A percentile compares a stretch with the other conserved stretches of the same genome.
phyloP scores from a whole-genome alignment of 306 rosid genomes.

The Oxytropis ochrocephala region DNA sequence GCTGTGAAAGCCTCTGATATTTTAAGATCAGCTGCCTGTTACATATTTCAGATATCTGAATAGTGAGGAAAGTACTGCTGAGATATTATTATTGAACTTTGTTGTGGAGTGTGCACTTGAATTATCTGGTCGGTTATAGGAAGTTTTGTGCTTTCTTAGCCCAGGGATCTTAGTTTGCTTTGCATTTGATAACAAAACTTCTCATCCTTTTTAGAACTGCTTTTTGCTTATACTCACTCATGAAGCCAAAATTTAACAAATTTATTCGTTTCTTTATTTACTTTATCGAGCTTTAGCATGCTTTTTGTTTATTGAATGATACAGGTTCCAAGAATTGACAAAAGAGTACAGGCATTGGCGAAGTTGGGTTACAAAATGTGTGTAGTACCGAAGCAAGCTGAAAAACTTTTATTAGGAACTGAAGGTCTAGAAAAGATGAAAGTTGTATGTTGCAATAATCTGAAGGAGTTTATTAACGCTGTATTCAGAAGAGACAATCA shows the following conservation, averaged over 20 bases:
- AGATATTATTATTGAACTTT: background rate
- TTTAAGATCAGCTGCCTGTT: background rate
- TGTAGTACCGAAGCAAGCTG: constrained; percentile 65
- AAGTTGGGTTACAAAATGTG: constrained; percentile 76
- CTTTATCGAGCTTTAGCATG: background rate
- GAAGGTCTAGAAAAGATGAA: constrained; percentile 31
- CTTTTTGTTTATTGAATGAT: background rate
- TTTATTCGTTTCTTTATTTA: background rate
- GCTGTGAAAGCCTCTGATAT: background rate
- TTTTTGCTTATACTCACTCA: background rate
- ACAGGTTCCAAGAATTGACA: constrained; percentile 85
- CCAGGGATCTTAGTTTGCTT: background rate
- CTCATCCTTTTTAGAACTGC: background rate
- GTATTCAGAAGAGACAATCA: constrained; percentile 34
- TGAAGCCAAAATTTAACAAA: background rate
- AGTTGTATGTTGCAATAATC: constrained; percentile 59
- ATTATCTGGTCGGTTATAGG: background rate
- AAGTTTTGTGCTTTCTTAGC: background rate
- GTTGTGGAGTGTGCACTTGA: background rate
- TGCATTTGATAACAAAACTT: constrained; percentile 3
- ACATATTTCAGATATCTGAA: background rate
- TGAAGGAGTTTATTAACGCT: constrained; percentile 67
- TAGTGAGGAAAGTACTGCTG: background rate
- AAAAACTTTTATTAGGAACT: constrained; percentile 30
- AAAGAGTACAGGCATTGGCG: constrained; percentile 61